phyloP scores from a whole-genome alignment of 352 stramenopile genomes.

The Phytophthora lateralis region DNA sequence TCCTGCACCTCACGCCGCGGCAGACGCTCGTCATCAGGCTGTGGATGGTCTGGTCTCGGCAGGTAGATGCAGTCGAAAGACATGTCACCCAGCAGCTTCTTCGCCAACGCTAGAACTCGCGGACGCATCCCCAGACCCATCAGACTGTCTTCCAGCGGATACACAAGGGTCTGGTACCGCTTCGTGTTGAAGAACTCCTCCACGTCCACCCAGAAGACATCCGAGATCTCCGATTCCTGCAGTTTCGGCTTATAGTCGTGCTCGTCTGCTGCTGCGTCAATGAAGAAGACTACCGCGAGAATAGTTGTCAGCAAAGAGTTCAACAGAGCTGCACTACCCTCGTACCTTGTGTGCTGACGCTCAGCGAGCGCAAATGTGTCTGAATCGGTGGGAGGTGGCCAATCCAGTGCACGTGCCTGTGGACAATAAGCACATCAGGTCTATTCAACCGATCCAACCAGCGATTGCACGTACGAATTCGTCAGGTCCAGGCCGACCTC shows the following conservation, averaged over 20 bases:
- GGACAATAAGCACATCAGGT: constrained; percentile 6
- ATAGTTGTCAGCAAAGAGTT: neutral
- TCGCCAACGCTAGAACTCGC: constrained; percentile 32
- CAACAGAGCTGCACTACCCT: neutral
- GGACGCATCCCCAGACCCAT: constrained; percentile 40
- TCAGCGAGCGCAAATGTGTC: constrained; percentile 68
- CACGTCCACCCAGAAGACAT: constrained; percentile 86
- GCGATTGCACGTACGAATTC: constrained; percentile 39
- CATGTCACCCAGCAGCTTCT: constrained; percentile 59
- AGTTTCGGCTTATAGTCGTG: constrained; percentile 54
- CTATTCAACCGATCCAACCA: neutral
- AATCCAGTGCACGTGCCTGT: constrained; percentile 73
- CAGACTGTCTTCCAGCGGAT: constrained; percentile 67
- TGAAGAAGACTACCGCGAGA: constrained; percentile 66
- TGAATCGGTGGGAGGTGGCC: constrained; percentile 59
- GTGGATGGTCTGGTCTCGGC: constrained; percentile 48
- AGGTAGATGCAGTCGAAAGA: constrained; percentile 80
- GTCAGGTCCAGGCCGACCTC: constrained; percentile 82
- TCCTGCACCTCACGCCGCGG: constrained; percentile 55
- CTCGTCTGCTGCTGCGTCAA: constrained; percentile 55
- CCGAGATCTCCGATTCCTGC: constrained; percentile 71
- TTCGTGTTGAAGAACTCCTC: constrained; percentile 70
- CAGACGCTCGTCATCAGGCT: constrained; percentile 46
- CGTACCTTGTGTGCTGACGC: constrained; percentile 70
- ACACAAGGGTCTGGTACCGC: constrained; percentile 63